Conservation (phyloP, 768 basidiomycete species). For the Royoungia palumana region DNA sequence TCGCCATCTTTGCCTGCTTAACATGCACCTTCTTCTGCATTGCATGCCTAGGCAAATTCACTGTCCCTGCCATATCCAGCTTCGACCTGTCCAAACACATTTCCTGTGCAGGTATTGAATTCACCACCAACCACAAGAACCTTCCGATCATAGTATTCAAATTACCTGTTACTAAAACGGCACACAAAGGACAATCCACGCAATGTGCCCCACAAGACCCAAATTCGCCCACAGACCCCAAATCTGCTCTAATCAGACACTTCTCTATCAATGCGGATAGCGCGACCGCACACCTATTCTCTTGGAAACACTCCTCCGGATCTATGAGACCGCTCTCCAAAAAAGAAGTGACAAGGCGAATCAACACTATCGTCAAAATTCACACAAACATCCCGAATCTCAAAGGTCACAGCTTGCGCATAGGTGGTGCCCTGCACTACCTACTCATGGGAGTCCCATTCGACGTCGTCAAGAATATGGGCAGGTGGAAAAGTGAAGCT, state of each 20-base stretch:
- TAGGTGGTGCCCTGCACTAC: slow-evolving; percentile 28
- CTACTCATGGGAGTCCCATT: slow-evolving; percentile 28
- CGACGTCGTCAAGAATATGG: slow-evolving; percentile 32
- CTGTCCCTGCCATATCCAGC: background rate
- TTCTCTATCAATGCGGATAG: background rate
- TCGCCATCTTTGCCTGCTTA: slow-evolving; percentile 38
- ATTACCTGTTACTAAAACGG: background rate
- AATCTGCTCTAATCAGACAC: background rate
- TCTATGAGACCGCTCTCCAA: background rate
- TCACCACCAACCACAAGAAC: background rate
- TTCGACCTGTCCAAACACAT: background rate
- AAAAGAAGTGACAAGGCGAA: background rate
- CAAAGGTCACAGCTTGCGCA: slow-evolving; percentile 28
- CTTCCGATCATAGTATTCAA: background rate
- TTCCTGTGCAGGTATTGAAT: background rate
- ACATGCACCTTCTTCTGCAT: slow-evolving; percentile 36
- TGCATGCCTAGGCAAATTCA: slow-evolving; percentile 30
- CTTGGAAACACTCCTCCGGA: background rate
- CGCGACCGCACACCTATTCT: background rate
- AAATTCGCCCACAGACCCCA: background rate
- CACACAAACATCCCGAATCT: background rate
- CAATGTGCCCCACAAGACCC: background rate
- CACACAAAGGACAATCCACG: background rate
- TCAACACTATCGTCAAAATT: background rate
- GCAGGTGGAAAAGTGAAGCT: slow-evolving; percentile 33